Evolutionary conservation across 1,284 basidiomycete genomes (phyloP).

Genomic region (Singerocomus inundabilis): DNA sequence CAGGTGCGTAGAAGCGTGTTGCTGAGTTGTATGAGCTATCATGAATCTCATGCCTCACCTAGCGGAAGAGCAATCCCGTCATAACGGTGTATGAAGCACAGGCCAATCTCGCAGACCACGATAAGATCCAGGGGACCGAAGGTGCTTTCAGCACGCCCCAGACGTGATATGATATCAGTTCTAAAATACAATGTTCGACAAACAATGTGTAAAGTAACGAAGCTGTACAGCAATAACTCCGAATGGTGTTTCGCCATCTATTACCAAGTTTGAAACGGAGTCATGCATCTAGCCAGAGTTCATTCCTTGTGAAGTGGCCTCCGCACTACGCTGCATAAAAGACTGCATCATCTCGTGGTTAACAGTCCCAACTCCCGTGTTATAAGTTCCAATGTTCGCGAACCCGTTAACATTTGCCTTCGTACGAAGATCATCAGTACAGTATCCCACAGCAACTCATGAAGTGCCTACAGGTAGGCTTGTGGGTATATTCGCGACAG

Average conservation of each 20-base stretch:
- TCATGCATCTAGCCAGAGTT: conserved; percentile 13
- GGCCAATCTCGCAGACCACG: conserved; percentile 76
- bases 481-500: conserved; percentile 11
- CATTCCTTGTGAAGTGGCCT: conserved; percentile 31
- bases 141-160: conserved; percentile 48
- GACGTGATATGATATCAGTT: conserved; percentile 16
- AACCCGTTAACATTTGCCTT: conserved; percentile 17
- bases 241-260: background rate
- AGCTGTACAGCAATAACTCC: conserved; percentile 2
- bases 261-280: background rate
- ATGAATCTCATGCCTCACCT: conserved; percentile 4
- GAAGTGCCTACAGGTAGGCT: conserved; percentile 20
- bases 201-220: conserved; percentile 21
- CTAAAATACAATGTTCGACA: conserved; percentile 2
- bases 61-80: conserved; percentile 68
- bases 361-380: conserved; percentile 33
- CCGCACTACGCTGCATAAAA: conserved; percentile 54
- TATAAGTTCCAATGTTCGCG: conserved; percentile 10
- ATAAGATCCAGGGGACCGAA: conserved; percentile 73
- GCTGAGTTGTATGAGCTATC: background rate
- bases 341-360: conserved; percentile 60
- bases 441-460: background rate
- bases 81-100: conserved; percentile 79
- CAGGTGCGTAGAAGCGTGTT: conserved; percentile 48
- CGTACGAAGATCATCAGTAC: conserved; percentile 6